These are phyloP conservation scores for Chlamydomonas incerta DNA, from an alignment of 139 green algal species.

Conservation along the genomic window DNA sequence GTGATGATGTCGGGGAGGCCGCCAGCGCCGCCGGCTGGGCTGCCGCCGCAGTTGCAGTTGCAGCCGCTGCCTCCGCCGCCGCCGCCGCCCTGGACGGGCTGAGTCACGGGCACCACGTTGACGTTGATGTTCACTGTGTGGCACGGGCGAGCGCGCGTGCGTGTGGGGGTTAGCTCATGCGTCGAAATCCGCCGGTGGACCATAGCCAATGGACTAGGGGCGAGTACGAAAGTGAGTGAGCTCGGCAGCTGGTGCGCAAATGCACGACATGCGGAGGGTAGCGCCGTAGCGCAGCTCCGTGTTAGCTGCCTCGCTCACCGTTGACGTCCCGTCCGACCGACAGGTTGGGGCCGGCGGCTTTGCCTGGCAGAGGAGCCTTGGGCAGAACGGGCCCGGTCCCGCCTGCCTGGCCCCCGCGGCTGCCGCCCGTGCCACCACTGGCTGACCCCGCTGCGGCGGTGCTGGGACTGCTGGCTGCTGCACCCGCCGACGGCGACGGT, in stretches of 20 bases:
- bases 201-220: too few species aligned
- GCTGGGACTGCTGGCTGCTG: too few species aligned
- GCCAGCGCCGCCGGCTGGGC: background rate
- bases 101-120: conserved; percentile 14
- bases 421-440: background rate
- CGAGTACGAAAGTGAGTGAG: too few species aligned
- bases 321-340: conserved; percentile 12
- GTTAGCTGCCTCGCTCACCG: too few species aligned
- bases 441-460: background rate
- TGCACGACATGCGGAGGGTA: too few species aligned
- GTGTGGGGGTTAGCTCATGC: too few species aligned
- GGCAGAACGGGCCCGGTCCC: background rate
- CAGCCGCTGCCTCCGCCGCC: background rate
- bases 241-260: too few species aligned
- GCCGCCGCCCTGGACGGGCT: background rate
- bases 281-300: too few species aligned
- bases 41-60: conserved; percentile 1
- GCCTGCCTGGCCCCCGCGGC: background rate
- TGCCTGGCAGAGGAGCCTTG: background rate
- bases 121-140: conserved; percentile 32
- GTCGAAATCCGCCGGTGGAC: too few species aligned
- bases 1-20: background rate
- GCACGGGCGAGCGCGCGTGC: too few species aligned
- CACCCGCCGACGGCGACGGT: too few species aligned
- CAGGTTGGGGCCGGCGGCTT: background rate